Evolutionary conservation across 208 protist genomes (phyloP).

Genomic region (Phytomonas francai): DNA sequence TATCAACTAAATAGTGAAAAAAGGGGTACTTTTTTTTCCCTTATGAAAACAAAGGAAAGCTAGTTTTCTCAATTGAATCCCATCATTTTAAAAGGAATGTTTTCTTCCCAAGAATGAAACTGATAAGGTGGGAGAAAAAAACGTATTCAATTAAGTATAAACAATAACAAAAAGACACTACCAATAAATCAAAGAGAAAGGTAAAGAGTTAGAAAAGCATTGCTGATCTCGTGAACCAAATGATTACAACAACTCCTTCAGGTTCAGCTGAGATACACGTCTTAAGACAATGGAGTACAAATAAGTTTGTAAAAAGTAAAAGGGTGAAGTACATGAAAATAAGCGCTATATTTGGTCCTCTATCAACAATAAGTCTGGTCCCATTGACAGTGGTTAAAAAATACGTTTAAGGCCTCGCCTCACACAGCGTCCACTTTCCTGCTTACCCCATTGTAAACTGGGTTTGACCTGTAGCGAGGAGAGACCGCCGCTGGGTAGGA

Average conservation of each 20-base stretch:
- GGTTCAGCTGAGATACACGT: neutral
- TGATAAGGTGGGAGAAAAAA: conserved; percentile 13
- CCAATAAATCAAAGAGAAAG: conserved; percentile 7
- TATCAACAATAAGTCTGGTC: neutral
- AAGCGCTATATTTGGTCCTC: neutral
- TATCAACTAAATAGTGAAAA: conserved; percentile 13
- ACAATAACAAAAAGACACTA: conserved; percentile 9
- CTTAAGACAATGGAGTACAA: conserved; percentile 3
- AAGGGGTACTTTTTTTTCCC: conserved; percentile 3
- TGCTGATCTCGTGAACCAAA: neutral
- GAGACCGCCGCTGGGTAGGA: neutral
- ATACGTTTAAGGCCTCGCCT: neutral
- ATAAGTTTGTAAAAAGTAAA: neutral
- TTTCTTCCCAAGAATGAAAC: conserved; percentile 12
- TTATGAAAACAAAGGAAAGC: neutral
- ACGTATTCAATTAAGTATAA: conserved; percentile 5
- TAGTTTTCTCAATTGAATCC: neutral
- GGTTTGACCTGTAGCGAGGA: neutral
- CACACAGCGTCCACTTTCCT: neutral
- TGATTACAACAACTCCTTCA: neutral
- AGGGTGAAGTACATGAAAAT: neutral
- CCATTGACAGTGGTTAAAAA: neutral
- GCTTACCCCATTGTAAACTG: neutral
- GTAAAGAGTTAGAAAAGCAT: conserved; percentile 14
- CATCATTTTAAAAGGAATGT: conserved; percentile 4